phyloP scores from a whole-genome alignment of 805 yeast species.

The Lipomyces orientalis region DNA sequence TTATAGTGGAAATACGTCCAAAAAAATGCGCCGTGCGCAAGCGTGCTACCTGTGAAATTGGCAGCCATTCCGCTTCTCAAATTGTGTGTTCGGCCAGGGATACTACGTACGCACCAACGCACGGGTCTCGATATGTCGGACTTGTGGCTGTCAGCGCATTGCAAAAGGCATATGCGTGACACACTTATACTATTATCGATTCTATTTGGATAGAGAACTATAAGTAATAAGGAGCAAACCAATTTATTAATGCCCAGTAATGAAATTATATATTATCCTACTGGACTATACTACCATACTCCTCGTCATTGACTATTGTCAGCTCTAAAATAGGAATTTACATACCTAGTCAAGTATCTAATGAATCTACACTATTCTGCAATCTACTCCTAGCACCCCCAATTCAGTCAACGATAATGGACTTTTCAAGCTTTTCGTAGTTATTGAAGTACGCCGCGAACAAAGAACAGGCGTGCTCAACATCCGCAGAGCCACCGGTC shows the following conservation, averaged over 20 bases:
- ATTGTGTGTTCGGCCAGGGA: no score
- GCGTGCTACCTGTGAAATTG: no score
- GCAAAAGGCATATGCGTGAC: neutral
- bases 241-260: neutral
- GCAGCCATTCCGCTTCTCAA: no score
- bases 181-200: neutral
- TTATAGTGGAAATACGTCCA: neutral
- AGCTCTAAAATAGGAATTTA: neutral
- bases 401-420: slow-evolving; percentile 27
- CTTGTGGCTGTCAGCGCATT: neutral
- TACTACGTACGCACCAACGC: neutral
- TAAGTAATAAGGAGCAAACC: no score
- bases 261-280: neutral
- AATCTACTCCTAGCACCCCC: neutral
- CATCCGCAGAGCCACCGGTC: slow-evolving; percentile 74
- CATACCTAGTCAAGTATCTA: neutral
- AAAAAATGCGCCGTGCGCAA: neutral
- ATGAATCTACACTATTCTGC: neutral
- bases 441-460: slow-evolving; percentile 68
- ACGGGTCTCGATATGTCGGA: neutral
- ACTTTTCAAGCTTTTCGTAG: slow-evolving; percentile 58
- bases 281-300: neutral
- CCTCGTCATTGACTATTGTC: neutral
- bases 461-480: slow-evolving; percentile 71
- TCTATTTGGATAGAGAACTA: neutral